Evolutionary conservation across 345 rosid genomes (phyloP).

Genomic region (Lumnitzera racemosa): DNA sequence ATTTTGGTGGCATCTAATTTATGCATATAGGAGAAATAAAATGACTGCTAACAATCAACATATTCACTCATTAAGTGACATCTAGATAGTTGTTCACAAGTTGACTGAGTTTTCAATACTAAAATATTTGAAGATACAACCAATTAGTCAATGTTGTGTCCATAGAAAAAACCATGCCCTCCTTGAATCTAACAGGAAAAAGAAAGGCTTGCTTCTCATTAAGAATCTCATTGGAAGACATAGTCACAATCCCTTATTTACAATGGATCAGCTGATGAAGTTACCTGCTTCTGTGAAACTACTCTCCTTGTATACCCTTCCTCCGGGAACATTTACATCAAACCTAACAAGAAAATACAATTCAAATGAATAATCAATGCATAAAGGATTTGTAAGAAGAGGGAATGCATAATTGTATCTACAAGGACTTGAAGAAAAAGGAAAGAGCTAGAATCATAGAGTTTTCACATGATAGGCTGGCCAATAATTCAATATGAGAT

Average conservation of each 20-base stretch:
- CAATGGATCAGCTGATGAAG: not conserved
- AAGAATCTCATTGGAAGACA: too few relatives aligned
- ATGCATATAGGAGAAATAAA: too few relatives aligned
- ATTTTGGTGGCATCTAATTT: too few relatives aligned
- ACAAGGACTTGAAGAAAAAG: not conserved
- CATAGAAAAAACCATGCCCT: too few relatives aligned
- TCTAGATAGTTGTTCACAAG: too few relatives aligned
- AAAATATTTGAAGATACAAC: not conserved
- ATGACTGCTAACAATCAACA: too few relatives aligned
- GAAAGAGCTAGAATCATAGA: not conserved
- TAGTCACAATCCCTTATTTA: too few relatives aligned
- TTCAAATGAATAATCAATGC: not conserved
- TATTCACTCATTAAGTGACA: too few relatives aligned
- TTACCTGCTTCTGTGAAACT: slow-evolving; percentile 87
- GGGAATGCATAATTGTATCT: not conserved
- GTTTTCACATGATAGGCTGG: not conserved
- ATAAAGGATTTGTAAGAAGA: not conserved
- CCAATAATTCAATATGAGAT: too few relatives aligned
- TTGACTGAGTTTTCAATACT: not conserved
- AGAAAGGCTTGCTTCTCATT: too few relatives aligned
- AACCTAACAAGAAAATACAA: slow-evolving; percentile 37
- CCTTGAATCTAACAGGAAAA: too few relatives aligned
- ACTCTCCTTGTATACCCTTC: slow-evolving; percentile 76
- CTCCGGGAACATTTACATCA: slow-evolving; percentile 93
- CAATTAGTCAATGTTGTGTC: not conserved